Evolutionary conservation across 495 filamentous ascomycete species (phyloP).

Genomic region (Talaromyces ruber): DNA sequence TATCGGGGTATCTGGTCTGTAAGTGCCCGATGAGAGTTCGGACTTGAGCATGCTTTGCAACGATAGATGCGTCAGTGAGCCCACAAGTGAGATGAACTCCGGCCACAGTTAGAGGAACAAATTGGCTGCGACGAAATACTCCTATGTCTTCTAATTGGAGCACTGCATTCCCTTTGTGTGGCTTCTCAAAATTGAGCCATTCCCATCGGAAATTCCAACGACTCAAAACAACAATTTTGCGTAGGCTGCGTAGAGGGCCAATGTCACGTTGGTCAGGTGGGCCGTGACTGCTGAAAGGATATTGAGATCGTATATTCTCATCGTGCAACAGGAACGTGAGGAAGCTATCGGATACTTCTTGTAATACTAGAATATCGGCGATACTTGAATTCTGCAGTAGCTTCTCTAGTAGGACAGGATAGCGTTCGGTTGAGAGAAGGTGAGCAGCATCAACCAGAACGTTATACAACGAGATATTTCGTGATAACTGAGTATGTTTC

Average conservation of each 20-base stretch:
- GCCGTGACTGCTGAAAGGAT: slow-evolving; percentile 41
- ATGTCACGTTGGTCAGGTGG: slow-evolving; percentile 38
- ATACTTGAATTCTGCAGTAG: slow-evolving; percentile 25
- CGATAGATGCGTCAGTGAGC: slow-evolving; percentile 42
- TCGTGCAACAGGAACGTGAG: slow-evolving; percentile 39
- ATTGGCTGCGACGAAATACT: slow-evolving; percentile 6
- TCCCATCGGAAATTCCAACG: slow-evolving; percentile 40
- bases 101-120: slow-evolving; percentile 30
- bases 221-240: slow-evolving; percentile 47
- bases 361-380: slow-evolving; percentile 42
- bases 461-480: slow-evolving; percentile 46
- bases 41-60: slow-evolving; percentile 40
- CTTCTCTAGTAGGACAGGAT: slow-evolving; percentile 38
- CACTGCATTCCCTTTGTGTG: slow-evolving; percentile 45
- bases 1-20: slow-evolving; percentile 15
- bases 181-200: slow-evolving; percentile 30
- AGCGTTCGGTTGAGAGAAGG: slow-evolving; percentile 36
- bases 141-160: slow-evolving; percentile 26
- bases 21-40: slow-evolving; percentile 33
- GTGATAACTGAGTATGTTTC: slow-evolving; percentile 7
- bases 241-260: slow-evolving; percentile 40
- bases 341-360: slow-evolving; percentile 52
- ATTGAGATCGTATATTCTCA: slow-evolving; percentile 30
- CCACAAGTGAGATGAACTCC: slow-evolving; percentile 46
- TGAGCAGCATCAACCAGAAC: slow-evolving; percentile 43